phyloP scores from a whole-genome alignment of 1,284 basidiomycete species.

The Cutaneotrichosporon spelunceum region DNA sequence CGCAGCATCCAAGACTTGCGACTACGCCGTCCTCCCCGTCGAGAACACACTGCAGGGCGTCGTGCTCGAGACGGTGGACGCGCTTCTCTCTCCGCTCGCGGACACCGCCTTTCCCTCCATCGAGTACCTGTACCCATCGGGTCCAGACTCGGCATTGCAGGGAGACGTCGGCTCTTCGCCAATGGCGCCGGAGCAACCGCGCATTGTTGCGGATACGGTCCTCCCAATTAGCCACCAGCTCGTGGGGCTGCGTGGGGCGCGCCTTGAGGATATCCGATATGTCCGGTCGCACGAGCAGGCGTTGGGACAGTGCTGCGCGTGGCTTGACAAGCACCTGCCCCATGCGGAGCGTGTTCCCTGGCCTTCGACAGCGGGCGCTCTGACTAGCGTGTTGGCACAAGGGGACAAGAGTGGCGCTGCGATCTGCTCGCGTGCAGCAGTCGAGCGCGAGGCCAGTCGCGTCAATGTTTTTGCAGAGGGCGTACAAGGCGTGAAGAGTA shows the following conservation, averaged over 20 bases:
- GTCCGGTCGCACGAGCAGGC: constrained; percentile 52
- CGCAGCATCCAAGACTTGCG: constrained; percentile 13
- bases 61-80: constrained; percentile 49
- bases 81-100: constrained; percentile 24
- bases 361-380: constrained; percentile 46
- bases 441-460: constrained; percentile 26
- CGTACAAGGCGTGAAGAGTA: constrained; percentile 44
- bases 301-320: constrained; percentile 46
- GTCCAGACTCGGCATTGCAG: not conserved
- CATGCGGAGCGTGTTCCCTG: constrained; percentile 31
- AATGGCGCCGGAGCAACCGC: not conserved
- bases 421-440: constrained; percentile 43
- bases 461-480: constrained; percentile 42
- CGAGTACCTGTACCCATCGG: not conserved
- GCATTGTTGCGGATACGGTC: constrained; percentile 21
- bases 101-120: not conserved
- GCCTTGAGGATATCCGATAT: constrained; percentile 37
- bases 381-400: constrained; percentile 31
- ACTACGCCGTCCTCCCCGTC: constrained; percentile 45
- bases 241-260: constrained; percentile 36
- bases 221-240: constrained; percentile 47
- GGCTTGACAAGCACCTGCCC: constrained; percentile 36
- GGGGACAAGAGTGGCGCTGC: constrained; percentile 34
- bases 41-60: constrained; percentile 50
- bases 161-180: not conserved